A percentile compares a stretch with the other conserved stretches of the same genome.
These are phyloP conservation scores for Hemisphaericaspora lyxosophila DNA, from an alignment of 1,139 yeast species.

Conservation along the genomic window DNA sequence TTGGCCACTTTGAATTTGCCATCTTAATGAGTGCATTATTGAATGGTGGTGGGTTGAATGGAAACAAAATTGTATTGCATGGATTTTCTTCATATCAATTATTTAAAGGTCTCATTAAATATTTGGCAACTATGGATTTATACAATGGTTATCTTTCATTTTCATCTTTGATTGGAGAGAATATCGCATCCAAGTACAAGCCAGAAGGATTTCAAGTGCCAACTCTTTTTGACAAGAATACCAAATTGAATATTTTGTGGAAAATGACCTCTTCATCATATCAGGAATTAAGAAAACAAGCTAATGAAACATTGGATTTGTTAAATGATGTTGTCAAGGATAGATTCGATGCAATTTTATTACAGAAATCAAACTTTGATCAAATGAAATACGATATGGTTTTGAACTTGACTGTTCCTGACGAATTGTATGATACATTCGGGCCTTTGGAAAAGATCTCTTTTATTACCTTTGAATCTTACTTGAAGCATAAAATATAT, in stretches of 20 bases:
- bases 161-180: conserved; percentile 56
- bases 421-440: conserved; percentile 44
- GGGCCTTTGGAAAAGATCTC: conserved; percentile 75
- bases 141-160: conserved; percentile 66
- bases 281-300: conserved; percentile 58
- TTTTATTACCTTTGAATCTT: conserved; percentile 69
- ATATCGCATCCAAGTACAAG: conserved; percentile 46
- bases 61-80: conserved; percentile 71
- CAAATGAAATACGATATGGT: conserved; percentile 66
- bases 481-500: conserved; percentile 58
- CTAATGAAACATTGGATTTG: conserved; percentile 64
- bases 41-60: conserved; percentile 79
- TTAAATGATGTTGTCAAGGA: conserved; percentile 80
- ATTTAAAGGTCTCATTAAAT: conserved; percentile 83
- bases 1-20: conserved; percentile 91
- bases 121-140: conserved; percentile 76
- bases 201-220: conserved; percentile 68
- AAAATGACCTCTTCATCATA: conserved; percentile 77
- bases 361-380: conserved; percentile 58
- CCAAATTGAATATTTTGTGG: conserved; percentile 76
- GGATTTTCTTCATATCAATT: conserved; percentile 93
- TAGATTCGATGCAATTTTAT: conserved; percentile 81
- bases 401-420: conserved; percentile 49
- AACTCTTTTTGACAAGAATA: conserved; percentile 71
- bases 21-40: conserved; percentile 76